Evolutionary conservation across 202 grass and related monocot species (phyloP).

Genomic region (Saccharum hybrid): DNA sequence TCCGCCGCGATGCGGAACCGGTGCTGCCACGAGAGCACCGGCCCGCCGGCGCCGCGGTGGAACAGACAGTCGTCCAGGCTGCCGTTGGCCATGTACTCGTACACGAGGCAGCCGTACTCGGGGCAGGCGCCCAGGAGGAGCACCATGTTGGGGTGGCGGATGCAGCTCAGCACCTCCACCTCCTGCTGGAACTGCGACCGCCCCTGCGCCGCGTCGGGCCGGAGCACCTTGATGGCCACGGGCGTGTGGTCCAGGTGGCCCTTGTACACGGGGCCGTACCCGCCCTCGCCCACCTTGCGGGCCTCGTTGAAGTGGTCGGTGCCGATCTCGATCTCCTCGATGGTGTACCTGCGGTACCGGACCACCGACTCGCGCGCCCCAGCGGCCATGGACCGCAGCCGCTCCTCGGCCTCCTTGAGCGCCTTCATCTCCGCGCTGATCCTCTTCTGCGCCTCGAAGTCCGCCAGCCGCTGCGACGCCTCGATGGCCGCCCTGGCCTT

Average conservation of each 20-base stretch:
- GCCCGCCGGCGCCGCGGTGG: constrained; percentile 45
- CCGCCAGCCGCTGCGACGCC: constrained; percentile 64
- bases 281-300: constrained; percentile 88
- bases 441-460: constrained; percentile 80
- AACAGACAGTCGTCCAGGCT: constrained; percentile 93
- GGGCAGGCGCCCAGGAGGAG: constrained; percentile 93
- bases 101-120: constrained; percentile 91
- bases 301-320: constrained; percentile 69
- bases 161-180: constrained; percentile 93
- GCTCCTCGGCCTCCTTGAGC: constrained; percentile 70
- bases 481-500: constrained; percentile 66
- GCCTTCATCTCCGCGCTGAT: constrained; percentile 64
- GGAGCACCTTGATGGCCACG: constrained; percentile 82
- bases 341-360: constrained; percentile 74
- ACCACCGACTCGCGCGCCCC: constrained; percentile 10
- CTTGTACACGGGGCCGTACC: constrained; percentile 90
- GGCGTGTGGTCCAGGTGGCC: constrained; percentile 82
- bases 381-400: constrained; percentile 32
- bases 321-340: constrained; percentile 80
- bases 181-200: constrained; percentile 94
- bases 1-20: constrained; percentile 88
- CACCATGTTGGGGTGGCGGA: constrained; percentile 96
- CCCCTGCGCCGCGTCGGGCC: constrained; percentile 83
- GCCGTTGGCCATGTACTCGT: constrained; percentile 94
- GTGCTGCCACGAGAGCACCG: constrained; percentile 74